Percentiles rank a stretch among this genome's conserved stretches.
Conservation (phyloP, 2,329 filamentous ascomycete genomes). For the Parafenestella ontariensis region DNA sequence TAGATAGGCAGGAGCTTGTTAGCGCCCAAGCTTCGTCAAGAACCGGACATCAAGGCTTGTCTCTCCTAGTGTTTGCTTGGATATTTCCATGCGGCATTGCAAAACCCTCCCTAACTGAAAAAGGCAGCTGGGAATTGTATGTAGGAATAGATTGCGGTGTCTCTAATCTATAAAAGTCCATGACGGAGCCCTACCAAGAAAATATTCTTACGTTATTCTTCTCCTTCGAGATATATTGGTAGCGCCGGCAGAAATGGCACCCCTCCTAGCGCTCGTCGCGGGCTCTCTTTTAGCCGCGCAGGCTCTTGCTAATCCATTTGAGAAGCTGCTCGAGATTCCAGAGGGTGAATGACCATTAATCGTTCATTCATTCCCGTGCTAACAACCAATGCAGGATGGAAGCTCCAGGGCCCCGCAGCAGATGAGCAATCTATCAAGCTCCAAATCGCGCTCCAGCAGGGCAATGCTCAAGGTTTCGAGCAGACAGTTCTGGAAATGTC, state of each 20-base stretch:
- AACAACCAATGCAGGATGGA: conserved; percentile 28
- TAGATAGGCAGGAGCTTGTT: conserved; percentile 15
- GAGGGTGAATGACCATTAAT: conserved; percentile 18
- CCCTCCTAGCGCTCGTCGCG: conserved; percentile 30
- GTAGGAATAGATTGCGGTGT: background rate
- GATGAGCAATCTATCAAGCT: conserved; percentile 33
- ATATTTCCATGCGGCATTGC: background rate
- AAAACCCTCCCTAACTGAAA: background rate
- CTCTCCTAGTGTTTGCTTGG: conserved; percentile 10
- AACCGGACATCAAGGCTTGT: conserved; percentile 14
- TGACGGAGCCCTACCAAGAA: no score
- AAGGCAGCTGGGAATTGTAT: conserved; percentile 2
- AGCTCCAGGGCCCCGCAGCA: conserved; percentile 21
- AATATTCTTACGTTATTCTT: background rate
- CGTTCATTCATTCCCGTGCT: background rate
- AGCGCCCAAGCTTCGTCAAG: conserved; percentile 19
- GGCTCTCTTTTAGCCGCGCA: conserved; percentile 31
- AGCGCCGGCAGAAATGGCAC: conserved; percentile 26
- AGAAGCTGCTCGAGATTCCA: conserved; percentile 31
- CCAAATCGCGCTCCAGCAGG: conserved; percentile 41
- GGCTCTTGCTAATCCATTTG: conserved; percentile 33
- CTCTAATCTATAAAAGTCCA: background rate
- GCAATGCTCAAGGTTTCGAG: conserved; percentile 47
- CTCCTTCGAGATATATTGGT: conserved; percentile 17
- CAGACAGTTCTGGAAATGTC: conserved; percentile 52